Base-by-base conservation (phyloP, 2,329 filamentous ascomycete species). In the Colletotrichum spinosum region DNA sequence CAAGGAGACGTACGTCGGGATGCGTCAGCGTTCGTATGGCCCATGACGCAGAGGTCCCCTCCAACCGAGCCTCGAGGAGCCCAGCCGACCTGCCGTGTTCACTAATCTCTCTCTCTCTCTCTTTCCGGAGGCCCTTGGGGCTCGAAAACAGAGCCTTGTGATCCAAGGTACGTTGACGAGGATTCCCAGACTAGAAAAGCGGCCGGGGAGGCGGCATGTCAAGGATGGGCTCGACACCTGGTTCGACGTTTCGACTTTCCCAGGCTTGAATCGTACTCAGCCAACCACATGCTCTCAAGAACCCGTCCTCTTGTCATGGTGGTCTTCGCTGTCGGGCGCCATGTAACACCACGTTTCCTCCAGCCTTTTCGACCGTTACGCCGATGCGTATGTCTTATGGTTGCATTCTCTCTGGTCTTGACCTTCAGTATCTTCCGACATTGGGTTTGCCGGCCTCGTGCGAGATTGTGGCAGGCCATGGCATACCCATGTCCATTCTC, bases 401-500 rank as follows among this genome's bases (percentile, higher is more conserved):
- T 25, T 25, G 25, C 25, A 25, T 25, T 25, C 25, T 25, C 25
- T 25, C 25, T 25, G 25, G 46, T 8, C 48, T 11, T 17, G n/a
- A 15, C 34, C 34, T 11, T 13, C 33, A 37, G n/a, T 12, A 6
- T n/a, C 38, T 42, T 52, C 33, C 41, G 51, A 48, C 33, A 44
- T 42, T 50, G 34, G 41, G 51, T 48, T 56, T 56, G n/a, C 33
- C 51, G 34, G 42, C 38, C 15, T 49, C 34, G 25, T 41, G 37
- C 39, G 38, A 55, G 46, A 51, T 42, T 61, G 51, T 58, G 46
- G 62, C 58, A 13, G 61, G 35, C 58, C 52, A 25, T 46, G 51
- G 39, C 41, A 41, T 25, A 62, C 56, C 52, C 52, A 55, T 61
- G 52, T 52, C 48, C 11, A 34, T 55, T 56, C 53, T 65, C 62